Percentiles rank a stretch among this genome's conserved stretches.
Conservation (phyloP, 257 asterid genomes). For the Nicotiana sylvestris region DNA sequence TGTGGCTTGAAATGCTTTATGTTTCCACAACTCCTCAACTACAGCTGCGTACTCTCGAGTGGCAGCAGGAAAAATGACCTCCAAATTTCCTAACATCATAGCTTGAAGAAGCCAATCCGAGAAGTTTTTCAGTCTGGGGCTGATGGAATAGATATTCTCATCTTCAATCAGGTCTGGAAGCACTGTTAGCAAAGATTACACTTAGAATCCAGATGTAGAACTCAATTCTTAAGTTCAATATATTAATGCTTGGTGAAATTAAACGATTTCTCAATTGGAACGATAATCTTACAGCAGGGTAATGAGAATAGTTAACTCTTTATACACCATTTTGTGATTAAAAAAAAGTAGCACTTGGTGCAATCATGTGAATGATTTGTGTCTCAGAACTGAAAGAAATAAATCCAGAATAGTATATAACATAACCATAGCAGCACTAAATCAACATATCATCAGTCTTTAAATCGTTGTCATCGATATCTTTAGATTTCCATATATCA, state of each 20-base stretch:
- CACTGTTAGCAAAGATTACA: constrained; percentile 32
- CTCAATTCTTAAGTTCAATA: background rate
- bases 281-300: background rate
- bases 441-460: background rate
- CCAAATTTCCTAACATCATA: constrained; percentile 69
- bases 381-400: background rate
- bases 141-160: constrained; percentile 41
- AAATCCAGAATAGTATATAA: background rate
- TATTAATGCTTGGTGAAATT: background rate
- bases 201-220: constrained; percentile 14
- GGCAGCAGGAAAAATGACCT: constrained; percentile 77
- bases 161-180: constrained; percentile 38
- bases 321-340: background rate
- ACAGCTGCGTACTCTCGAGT: constrained; percentile 73
- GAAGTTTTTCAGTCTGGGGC: constrained; percentile 54
- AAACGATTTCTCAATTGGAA: background rate
- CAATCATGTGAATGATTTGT: background rate
- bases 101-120: constrained; percentile 72
- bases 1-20: constrained; percentile 70
- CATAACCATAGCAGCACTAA: background rate
- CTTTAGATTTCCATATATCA: background rate
- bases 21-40: constrained; percentile 72
- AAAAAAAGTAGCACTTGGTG: background rate
- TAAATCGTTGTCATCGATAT: background rate
- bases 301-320: background rate